Evolutionary conservation across 768 basidiomycete genomes (phyloP).

Genomic region (Mycena galopus): DNA sequence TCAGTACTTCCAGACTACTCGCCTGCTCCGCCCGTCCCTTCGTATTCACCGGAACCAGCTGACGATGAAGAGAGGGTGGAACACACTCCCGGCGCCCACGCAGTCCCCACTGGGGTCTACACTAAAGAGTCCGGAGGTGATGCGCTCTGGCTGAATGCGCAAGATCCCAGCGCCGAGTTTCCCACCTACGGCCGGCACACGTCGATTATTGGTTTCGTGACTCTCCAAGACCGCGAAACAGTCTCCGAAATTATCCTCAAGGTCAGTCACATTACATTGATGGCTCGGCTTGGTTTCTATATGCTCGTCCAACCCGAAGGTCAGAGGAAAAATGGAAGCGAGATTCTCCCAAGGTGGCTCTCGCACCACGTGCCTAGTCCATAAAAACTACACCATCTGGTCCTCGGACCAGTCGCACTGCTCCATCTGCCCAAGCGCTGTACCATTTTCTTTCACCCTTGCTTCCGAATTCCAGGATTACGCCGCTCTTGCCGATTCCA

Average conservation of each 20-base stretch:
- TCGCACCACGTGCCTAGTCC: slow-evolving; percentile 48
- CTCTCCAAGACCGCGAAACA: slow-evolving; percentile 52
- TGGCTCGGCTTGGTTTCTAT: neutral
- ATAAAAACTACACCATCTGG: slow-evolving; percentile 53
- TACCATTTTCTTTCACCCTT: slow-evolving; percentile 59
- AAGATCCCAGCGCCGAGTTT: slow-evolving; percentile 52
- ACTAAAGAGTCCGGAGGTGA: slow-evolving; percentile 53
- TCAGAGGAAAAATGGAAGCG: slow-evolving; percentile 56
- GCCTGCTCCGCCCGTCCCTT: slow-evolving; percentile 65
- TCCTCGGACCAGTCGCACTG: slow-evolving; percentile 44
- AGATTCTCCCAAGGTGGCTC: slow-evolving; percentile 56
- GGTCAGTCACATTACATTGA: slow-evolving; percentile 46
- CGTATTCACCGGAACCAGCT: slow-evolving; percentile 68
- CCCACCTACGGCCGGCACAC: slow-evolving; percentile 62
- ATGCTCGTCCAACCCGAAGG: slow-evolving; percentile 41
- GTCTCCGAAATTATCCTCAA: slow-evolving; percentile 60
- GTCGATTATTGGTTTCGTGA: slow-evolving; percentile 57
- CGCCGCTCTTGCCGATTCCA: slow-evolving; percentile 55
- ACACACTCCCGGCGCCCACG: slow-evolving; percentile 53
- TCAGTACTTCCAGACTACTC: slow-evolving; percentile 64
- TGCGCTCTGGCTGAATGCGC: slow-evolving; percentile 60
- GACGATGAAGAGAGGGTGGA: slow-evolving; percentile 67
- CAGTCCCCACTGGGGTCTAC: slow-evolving; percentile 51
- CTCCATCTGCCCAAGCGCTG: slow-evolving; percentile 49
- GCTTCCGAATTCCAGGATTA: slow-evolving; percentile 61